Conservation (phyloP, 169 alveolate species). For the Neospora caninum region DNA sequence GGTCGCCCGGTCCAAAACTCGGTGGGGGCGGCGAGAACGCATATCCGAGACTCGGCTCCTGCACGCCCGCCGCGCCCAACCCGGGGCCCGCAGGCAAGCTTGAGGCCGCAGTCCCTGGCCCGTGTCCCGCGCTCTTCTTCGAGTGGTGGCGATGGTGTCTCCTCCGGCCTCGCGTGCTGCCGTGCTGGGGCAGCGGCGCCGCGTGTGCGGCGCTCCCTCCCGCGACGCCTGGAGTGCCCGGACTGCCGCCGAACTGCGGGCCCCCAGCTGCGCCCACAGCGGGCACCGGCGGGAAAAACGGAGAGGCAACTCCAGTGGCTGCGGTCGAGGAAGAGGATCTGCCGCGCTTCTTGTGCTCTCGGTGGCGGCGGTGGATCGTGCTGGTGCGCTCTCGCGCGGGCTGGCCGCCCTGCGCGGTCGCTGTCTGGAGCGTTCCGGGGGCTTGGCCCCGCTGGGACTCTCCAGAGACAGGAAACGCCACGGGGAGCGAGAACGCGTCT, state of each 20-base stretch:
- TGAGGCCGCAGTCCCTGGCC: background rate
- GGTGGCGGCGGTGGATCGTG: background rate
- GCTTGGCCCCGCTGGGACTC: no score
- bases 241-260: background rate
- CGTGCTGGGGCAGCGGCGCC: background rate
- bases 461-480: no score
- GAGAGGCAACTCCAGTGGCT: background rate
- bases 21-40: no score
- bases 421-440: no score
- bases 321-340: conserved; percentile 13
- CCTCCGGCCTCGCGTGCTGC: background rate
- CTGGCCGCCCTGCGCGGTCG: background rate
- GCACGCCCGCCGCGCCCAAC: no score
- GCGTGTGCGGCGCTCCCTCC: background rate
- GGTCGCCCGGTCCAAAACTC: background rate
- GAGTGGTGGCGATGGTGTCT: background rate
- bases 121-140: background rate
- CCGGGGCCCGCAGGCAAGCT: background rate
- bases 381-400: background rate
- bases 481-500: no score
- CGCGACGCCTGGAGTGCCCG: background rate
- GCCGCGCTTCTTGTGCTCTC: conserved; percentile 6
- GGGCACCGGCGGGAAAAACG: background rate
- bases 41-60: no score
- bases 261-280: background rate